These are phyloP conservation scores for Skeletonema marinoi DNA, from an alignment of 108 stramenopile species.

Conservation along the genomic window DNA sequence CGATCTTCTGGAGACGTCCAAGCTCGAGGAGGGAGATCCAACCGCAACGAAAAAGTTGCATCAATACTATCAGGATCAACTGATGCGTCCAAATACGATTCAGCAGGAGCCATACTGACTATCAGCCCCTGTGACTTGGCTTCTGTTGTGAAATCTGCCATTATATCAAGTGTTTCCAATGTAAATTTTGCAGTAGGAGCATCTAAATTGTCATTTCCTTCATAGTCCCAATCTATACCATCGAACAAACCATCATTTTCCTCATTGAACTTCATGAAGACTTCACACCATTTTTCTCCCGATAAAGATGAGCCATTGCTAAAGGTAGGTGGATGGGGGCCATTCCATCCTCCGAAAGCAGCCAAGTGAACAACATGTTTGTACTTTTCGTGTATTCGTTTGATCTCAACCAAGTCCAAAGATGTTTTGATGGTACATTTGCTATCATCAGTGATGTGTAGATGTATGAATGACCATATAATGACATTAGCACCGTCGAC, in stretches of 20 bases:
- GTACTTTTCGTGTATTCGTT: conserved; percentile 36
- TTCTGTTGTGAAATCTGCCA: conserved; percentile 53
- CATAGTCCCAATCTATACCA: conserved; percentile 89
- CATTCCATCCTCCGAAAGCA: conserved; percentile 87
- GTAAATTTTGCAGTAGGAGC: conserved; percentile 59
- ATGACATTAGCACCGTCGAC: conserved; percentile 71
- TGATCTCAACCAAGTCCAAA: conserved; percentile 50
- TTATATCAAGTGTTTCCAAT: conserved; percentile 55
- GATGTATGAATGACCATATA: conserved; percentile 69
- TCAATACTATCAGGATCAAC: conserved; percentile 16
- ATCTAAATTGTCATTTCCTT: conserved; percentile 69
- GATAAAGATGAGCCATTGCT: conserved; percentile 5
- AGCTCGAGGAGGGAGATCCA: conserved; percentile 35
- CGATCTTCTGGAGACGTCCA: conserved; percentile 44
- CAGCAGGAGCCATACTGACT: conserved; percentile 83
- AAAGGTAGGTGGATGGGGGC: conserved; percentile 56
- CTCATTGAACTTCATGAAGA: conserved; percentile 42
- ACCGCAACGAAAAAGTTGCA: conserved; percentile 23
- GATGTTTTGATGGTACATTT: conserved; percentile 20
- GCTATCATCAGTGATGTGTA: conserved; percentile 22
- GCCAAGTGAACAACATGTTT: conserved; percentile 59
- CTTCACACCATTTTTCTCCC: conserved; percentile 52
- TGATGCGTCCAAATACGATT: conserved; percentile 79
- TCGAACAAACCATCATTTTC: conserved; percentile 59
- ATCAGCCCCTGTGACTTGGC: conserved; percentile 63